Evolutionary conservation across 163 green algal species (phyloP).

Genomic region (Smithsoniella earleae): DNA sequence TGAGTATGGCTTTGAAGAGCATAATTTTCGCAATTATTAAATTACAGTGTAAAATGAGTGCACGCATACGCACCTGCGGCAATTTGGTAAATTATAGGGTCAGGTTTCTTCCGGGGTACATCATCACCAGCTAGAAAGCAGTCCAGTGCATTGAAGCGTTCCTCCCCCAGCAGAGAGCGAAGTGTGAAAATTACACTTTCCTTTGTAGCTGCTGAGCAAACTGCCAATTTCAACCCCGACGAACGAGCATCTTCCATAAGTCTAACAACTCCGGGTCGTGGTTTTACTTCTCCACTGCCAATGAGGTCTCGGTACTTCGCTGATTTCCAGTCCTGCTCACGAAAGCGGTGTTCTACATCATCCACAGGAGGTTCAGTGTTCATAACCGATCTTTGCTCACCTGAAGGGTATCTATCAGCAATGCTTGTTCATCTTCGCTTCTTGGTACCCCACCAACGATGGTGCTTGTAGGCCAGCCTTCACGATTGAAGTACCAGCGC

Average conservation of each 20-base stretch:
- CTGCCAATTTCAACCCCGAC: slow-evolving; percentile 64
- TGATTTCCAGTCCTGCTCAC: slow-evolving; percentile 72
- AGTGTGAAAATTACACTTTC: slow-evolving; percentile 60
- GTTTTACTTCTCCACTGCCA: slow-evolving; percentile 51
- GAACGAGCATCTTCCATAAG: slow-evolving; percentile 76
- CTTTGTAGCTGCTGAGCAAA: slow-evolving; percentile 80
- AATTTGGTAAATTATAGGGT: slow-evolving; percentile 80
- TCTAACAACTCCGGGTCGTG: slow-evolving; percentile 62
- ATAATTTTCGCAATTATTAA: no score
- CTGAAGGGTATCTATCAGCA: slow-evolving; percentile 67
- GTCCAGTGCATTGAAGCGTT: slow-evolving; percentile 65
- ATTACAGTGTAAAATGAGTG: neutral
- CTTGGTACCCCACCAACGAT: slow-evolving; percentile 42
- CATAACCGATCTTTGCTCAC: neutral
- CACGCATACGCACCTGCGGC: slow-evolving; percentile 36
- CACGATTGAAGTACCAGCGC: slow-evolving; percentile 67
- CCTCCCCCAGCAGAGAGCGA: slow-evolving; percentile 59
- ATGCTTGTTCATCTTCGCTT: slow-evolving; percentile 51
- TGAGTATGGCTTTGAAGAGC: no score
- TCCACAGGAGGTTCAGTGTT: neutral
- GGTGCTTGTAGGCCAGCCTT: slow-evolving; percentile 60
- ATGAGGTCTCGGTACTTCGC: slow-evolving; percentile 75
- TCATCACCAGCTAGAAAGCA: slow-evolving; percentile 78
- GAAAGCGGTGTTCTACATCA: neutral
- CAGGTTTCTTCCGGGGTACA: slow-evolving; percentile 64